Conservation (phyloP, 2,329 filamentous ascomycete species). For the Aspergillus vadensis region DNA sequence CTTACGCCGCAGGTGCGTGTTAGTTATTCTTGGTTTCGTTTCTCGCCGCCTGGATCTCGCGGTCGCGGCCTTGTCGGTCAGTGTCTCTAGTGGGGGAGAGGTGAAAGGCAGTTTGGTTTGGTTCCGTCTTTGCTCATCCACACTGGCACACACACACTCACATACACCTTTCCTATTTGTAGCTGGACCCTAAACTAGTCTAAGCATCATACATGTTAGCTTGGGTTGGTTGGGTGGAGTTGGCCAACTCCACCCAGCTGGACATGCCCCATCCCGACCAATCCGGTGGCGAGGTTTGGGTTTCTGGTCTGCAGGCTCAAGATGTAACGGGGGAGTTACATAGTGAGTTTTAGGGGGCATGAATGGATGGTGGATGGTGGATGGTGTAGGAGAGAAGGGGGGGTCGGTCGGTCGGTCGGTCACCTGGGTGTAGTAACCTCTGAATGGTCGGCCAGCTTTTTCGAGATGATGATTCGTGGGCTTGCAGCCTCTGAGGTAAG, state of each 20-base stretch:
- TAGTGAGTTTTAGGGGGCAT: background rate
- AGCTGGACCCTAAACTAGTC: conserved; percentile 23
- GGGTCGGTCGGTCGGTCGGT: background rate
- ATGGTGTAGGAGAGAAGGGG: background rate
- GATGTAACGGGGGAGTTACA: conserved; percentile 16
- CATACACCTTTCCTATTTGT: conserved; percentile 23
- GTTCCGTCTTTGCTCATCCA: conserved; percentile 8
- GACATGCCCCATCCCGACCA: conserved; percentile 1
- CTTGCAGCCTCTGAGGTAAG: conserved; percentile 9
- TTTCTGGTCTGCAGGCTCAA: conserved; percentile 8
- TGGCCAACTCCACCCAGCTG: background rate
- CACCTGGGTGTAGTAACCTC: background rate
- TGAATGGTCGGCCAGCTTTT: background rate
- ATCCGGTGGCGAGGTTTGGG: background rate
- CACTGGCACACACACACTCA: too few species aligned
- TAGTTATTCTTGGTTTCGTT: conserved; percentile 1
- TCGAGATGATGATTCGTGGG: conserved; percentile 1
- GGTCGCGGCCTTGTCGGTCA: conserved; percentile 11
- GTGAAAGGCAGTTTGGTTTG: background rate
- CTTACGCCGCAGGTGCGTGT: background rate
- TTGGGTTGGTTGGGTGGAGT: background rate
- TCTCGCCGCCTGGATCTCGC: background rate
- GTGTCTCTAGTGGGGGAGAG: background rate
- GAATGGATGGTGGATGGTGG: too few species aligned
- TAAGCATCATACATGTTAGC: conserved; percentile 26